phyloP scores from a whole-genome alignment of 1,284 basidiomycete species.

The Vanrija sp. region DNA sequence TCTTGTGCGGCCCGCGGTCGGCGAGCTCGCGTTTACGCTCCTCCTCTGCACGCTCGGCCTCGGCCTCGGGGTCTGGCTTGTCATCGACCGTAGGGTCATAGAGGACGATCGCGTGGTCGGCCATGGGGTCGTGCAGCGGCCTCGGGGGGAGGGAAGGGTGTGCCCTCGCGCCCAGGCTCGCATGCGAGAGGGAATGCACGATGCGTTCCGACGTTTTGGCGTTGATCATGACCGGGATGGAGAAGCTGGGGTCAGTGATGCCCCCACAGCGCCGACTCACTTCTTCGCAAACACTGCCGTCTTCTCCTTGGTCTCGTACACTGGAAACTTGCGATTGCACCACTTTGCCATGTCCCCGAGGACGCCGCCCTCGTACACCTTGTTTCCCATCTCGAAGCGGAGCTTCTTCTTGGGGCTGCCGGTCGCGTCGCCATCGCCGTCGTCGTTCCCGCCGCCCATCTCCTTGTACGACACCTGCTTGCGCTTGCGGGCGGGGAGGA shows the following conservation, averaged over 20 bases:
- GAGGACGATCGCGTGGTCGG: conserved; percentile 93
- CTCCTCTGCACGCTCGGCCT: conserved; percentile 62
- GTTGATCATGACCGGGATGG: conserved; percentile 80
- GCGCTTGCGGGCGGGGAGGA: conserved; percentile 69
- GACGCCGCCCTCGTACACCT: conserved; percentile 50
- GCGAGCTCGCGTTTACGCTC: conserved; percentile 63
- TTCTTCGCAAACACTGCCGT: conserved; percentile 54
- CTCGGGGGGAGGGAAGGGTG: conserved; percentile 79
- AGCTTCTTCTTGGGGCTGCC: conserved; percentile 56
- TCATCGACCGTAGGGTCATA: conserved; percentile 96
- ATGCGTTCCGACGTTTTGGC: conserved; percentile 68
- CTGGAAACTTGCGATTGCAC: conserved; percentile 68
- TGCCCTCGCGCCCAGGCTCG: conserved; percentile 81
- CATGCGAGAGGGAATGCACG: conserved; percentile 61
- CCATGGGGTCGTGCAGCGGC: conserved; percentile 93
- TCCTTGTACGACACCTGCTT: conserved; percentile 74
- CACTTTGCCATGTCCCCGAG: conserved; percentile 50
- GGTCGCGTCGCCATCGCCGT: conserved; percentile 53
- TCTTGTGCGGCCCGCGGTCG: conserved; percentile 77
- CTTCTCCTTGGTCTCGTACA: conserved; percentile 78
- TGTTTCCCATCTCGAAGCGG: conserved; percentile 50
- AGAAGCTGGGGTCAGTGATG: conserved; percentile 56
- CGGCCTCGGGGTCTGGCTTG: conserved; percentile 70
- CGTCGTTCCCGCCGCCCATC: conserved; percentile 56
- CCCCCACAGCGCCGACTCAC: conserved; percentile 36